These are phyloP conservation scores for Phytophthora pisi DNA, from an alignment of 352 stramenopile species.

Conservation along the genomic window DNA sequence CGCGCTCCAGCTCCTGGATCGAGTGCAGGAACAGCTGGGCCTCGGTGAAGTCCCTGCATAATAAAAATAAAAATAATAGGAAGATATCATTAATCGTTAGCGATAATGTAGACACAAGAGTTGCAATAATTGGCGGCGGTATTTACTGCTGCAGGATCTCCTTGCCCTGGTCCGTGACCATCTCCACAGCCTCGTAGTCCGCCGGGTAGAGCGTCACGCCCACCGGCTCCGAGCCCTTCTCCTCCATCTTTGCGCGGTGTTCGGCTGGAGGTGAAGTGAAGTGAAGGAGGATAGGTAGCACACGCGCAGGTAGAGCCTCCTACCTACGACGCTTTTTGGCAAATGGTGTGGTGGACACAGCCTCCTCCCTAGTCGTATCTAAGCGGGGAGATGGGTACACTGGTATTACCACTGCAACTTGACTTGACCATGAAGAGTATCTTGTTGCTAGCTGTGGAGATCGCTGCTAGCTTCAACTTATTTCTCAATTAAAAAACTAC, in stretches of 20 bases:
- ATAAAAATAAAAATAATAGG: background rate
- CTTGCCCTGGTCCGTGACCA: slow-evolving; percentile 78
- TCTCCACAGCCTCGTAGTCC: slow-evolving; percentile 80
- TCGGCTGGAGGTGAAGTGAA: too few species aligned
- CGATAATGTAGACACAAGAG: background rate
- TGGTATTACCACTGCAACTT: background rate
- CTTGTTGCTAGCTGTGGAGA: slow-evolving; percentile 2
- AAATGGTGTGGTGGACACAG: slow-evolving; percentile 17
- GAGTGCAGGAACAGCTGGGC: slow-evolving; percentile 84
- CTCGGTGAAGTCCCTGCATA: slow-evolving; percentile 77
- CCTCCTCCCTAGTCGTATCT: background rate
- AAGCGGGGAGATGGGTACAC: background rate
- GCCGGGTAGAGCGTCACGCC: slow-evolving; percentile 81
- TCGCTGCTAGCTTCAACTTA: slow-evolving; percentile 16
- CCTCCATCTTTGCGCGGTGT: slow-evolving; percentile 37
- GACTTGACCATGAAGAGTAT: background rate
- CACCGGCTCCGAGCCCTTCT: slow-evolving; percentile 51
- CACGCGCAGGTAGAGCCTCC: slow-evolving; percentile 9
- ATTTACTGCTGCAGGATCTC: slow-evolving; percentile 81
- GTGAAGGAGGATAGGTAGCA: slow-evolving; percentile 1
- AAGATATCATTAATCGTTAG: background rate
- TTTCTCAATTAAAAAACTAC: slow-evolving; percentile 31
- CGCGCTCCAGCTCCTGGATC: slow-evolving; percentile 81
- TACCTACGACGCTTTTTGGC: slow-evolving; percentile 16
- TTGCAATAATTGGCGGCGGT: background rate